Conservation (phyloP, 202 grass and related monocot genomes). For the Dendrocalamus latiflorus region DNA sequence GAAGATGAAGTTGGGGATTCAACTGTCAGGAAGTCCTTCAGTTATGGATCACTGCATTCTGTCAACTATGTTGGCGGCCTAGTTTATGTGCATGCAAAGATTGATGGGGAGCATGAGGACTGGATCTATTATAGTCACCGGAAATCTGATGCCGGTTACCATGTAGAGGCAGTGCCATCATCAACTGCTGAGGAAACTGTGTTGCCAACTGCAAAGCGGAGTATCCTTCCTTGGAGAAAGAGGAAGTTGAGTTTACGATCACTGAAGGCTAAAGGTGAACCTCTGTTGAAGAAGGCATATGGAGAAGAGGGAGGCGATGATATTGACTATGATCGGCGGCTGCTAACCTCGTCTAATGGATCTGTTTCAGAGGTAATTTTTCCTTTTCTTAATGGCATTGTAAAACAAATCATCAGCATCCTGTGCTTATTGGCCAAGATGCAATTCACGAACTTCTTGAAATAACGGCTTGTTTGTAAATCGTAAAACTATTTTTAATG, state of each 20-base stretch:
- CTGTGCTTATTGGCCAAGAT: not conserved
- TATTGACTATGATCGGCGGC: slow-evolving; percentile 80
- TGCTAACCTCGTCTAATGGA: slow-evolving; percentile 63
- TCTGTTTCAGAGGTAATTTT: slow-evolving; percentile 59
- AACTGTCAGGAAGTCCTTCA: slow-evolving; percentile 85
- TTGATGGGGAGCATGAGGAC: slow-evolving; percentile 60
- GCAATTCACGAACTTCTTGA: not conserved
- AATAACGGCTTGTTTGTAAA: slow-evolving; percentile 2
- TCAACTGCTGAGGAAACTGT: slow-evolving; percentile 41
- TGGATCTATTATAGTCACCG: slow-evolving; percentile 84
- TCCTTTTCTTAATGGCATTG: not conserved
- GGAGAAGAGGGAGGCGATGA: slow-evolving; percentile 95
- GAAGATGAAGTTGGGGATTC: slow-evolving; percentile 46
- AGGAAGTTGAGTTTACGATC: slow-evolving; percentile 76
- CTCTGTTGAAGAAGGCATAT: slow-evolving; percentile 85
- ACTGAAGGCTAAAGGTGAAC: slow-evolving; percentile 83
- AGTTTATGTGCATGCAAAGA: slow-evolving; percentile 47
- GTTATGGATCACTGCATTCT: slow-evolving; percentile 83
- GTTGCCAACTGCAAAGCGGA: slow-evolving; percentile 51
- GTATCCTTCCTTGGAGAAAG: slow-evolving; percentile 95
- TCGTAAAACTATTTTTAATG: not conserved
- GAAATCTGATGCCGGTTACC: slow-evolving; percentile 60
- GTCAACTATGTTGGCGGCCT: slow-evolving; percentile 49
- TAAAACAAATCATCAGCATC: not conserved
- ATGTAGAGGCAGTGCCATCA: slow-evolving; percentile 33